Conservation (phyloP, 805 yeast species). For the Candida ovalis region DNA sequence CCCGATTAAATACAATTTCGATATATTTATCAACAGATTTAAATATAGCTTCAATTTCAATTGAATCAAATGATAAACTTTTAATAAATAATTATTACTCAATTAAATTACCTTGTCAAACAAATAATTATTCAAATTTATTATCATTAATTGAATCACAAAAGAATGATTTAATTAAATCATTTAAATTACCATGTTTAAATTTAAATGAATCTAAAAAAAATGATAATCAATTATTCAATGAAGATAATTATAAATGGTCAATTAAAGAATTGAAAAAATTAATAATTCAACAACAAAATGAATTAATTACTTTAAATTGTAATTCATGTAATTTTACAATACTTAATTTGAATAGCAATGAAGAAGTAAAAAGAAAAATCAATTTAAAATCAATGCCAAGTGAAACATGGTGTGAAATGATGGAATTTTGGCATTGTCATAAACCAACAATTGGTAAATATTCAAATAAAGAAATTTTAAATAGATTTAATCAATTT, state of each 20-base stretch:
- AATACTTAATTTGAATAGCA: conserved; percentile 29
- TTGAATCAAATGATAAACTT: neutral
- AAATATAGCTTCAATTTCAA: neutral
- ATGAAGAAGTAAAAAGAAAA: too few relatives aligned
- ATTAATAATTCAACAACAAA: neutral
- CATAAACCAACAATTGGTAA: conserved; percentile 56
- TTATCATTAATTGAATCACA: neutral
- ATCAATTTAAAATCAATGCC: conserved; percentile 63
- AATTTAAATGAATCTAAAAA: conserved; percentile 5
- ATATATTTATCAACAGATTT: neutral
- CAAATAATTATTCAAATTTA: neutral
- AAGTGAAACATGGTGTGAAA: conserved; percentile 87
- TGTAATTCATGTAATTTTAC: conserved; percentile 19
- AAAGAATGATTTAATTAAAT: neutral
- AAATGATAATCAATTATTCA: neutral
- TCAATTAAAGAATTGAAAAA: conserved; percentile 13
- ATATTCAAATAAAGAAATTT: conserved; percentile 15
- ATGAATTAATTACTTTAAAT: conserved; percentile 12
- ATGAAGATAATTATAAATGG: conserved; percentile 25
- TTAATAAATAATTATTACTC: neutral
- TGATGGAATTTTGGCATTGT: conserved; percentile 98
- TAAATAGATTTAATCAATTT: conserved; percentile 37
- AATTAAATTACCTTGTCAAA: neutral
- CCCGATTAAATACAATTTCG: neutral
- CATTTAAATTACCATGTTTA: neutral